Conservation (phyloP, 169 alveolate species). For the Plasmodium relictum region DNA sequence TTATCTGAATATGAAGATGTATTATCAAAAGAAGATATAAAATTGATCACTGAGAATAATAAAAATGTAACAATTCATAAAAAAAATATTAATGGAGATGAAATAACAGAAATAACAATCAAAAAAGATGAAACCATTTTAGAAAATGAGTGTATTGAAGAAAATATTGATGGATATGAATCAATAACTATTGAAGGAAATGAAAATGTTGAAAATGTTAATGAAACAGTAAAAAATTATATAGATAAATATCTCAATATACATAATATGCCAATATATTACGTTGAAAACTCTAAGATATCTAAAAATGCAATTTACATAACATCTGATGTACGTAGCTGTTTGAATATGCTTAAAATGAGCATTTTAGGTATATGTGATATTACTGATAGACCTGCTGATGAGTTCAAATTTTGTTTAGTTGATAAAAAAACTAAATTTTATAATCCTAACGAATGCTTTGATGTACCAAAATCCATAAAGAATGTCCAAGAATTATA, state of each 20-base stretch:
- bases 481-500: constrained; percentile 40
- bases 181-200: constrained; percentile 50
- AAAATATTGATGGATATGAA: constrained; percentile 5
- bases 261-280: constrained; percentile 56
- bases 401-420: constrained; percentile 36
- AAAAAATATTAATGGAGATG: constrained; percentile 9
- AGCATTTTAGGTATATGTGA: constrained; percentile 70
- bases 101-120: constrained; percentile 47
- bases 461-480: constrained; percentile 36
- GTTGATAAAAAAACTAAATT: constrained; percentile 11
- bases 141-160: neutral
- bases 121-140: neutral
- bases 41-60: constrained; percentile 15
- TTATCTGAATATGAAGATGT: constrained; percentile 27
- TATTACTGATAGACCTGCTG: constrained; percentile 27
- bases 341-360: constrained; percentile 66
- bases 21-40: constrained; percentile 54
- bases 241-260: constrained; percentile 53
- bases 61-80: constrained; percentile 26
- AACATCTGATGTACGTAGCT: constrained; percentile 53
- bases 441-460: constrained; percentile 19
- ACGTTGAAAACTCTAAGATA: constrained; percentile 19
- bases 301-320: constrained; percentile 50
- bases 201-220: constrained; percentile 14
- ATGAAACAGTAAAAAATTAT: constrained; percentile 50